Evolutionary conservation across 495 filamentous ascomycete genomes (phyloP).

Genomic region (Chaetomium fimeti): DNA sequence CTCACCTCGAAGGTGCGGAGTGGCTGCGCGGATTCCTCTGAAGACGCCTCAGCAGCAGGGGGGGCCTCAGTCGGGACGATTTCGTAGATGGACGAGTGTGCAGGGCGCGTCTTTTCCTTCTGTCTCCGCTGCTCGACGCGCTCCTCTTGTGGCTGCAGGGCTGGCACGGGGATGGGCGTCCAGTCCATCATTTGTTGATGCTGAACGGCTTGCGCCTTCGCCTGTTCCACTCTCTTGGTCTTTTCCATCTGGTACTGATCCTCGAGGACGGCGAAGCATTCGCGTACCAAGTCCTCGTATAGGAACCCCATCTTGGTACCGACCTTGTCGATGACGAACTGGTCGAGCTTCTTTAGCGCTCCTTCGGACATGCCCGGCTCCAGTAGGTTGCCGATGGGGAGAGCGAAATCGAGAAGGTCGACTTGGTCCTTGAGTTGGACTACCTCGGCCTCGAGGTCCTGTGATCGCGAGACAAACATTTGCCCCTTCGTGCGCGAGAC

Average conservation of each 20-base stretch:
- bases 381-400: conserved; percentile 35
- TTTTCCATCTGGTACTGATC: conserved; percentile 24
- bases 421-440: conserved; percentile 32
- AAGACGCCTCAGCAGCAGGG: background rate
- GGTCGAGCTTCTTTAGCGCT: conserved; percentile 13
- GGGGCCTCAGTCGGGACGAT: conserved; percentile 19
- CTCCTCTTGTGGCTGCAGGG: conserved; percentile 18
- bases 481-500: conserved; percentile 10
- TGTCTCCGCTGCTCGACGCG: conserved; percentile 31
- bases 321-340: conserved; percentile 36
- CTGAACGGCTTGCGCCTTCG: background rate
- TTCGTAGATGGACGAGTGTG: conserved; percentile 35
- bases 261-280: conserved; percentile 34
- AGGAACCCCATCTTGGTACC: conserved; percentile 39
- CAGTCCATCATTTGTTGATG: background rate
- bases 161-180: conserved; percentile 10
- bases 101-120: conserved; percentile 42
- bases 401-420: conserved; percentile 36
- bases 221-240: conserved; percentile 16
- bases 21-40: conserved; percentile 2
- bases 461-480: conserved; percentile 31
- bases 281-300: conserved; percentile 38
- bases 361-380: too few species aligned
- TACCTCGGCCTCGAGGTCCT: conserved; percentile 33
- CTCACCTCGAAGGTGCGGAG: conserved; percentile 30